phyloP scores from a whole-genome alignment of 106 monocot species.

The Dactylorhiza incarnata region DNA sequence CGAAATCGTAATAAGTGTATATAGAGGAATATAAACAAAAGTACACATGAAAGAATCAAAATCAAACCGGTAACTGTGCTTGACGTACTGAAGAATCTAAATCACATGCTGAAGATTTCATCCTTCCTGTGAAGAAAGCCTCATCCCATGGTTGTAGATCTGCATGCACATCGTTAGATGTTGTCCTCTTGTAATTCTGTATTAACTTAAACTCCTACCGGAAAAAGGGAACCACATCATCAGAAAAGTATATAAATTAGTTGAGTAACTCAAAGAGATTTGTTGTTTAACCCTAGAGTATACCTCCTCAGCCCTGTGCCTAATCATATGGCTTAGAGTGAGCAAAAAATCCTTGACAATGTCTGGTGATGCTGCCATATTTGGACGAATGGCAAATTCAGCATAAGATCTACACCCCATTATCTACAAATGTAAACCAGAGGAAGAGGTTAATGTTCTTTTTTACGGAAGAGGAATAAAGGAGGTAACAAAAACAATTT shows the following conservation, averaged over 20 bases:
- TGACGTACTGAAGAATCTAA: constrained; percentile 59
- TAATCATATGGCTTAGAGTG: constrained; percentile 49
- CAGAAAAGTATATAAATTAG: not conserved
- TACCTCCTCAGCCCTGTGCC: constrained; percentile 71
- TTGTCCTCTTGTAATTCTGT: constrained; percentile 59
- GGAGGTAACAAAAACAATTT: not conserved
- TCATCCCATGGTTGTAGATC: constrained; percentile 89
- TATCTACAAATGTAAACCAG: constrained; percentile 35
- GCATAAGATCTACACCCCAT: constrained; percentile 84
- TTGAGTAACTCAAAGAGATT: not conserved
- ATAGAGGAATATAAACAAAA: not conserved
- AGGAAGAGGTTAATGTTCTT: not conserved
- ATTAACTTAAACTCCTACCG: constrained; percentile 58
- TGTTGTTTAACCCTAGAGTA: not conserved
- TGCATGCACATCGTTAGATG: constrained; percentile 31
- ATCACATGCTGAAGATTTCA: constrained; percentile 59
- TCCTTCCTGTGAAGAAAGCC: constrained; percentile 63
- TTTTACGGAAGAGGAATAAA: not conserved
- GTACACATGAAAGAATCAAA: not conserved
- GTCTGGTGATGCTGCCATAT: constrained; percentile 74
- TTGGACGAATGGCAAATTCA: constrained; percentile 77
- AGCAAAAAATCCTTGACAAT: constrained; percentile 61
- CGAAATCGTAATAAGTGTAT: too few relatives aligned
- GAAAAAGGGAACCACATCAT: not conserved
- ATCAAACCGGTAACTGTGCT: not conserved